Percentiles rank a stretch among this genome's conserved stretches.
These are phyloP conservation scores for Stenocarpella maydis DNA, from an alignment of 2,329 filamentous ascomycete genomes.

Conservation along the genomic window DNA sequence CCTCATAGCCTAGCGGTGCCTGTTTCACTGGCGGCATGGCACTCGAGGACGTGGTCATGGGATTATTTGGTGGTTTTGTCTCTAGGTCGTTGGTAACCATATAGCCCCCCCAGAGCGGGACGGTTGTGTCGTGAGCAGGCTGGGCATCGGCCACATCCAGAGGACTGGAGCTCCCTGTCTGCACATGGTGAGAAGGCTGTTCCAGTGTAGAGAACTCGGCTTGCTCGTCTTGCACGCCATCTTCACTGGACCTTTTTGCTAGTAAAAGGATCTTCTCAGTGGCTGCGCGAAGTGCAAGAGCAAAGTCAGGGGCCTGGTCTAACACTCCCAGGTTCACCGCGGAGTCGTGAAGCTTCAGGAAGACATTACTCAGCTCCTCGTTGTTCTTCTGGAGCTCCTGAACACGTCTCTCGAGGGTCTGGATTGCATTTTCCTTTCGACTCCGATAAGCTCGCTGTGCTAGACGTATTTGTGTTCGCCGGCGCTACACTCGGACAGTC, in stretches of 20 bases:
- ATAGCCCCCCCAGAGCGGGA: constrained; percentile 41
- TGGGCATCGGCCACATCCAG: constrained; percentile 22
- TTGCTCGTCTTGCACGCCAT: constrained; percentile 43
- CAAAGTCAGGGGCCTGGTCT: constrained; percentile 63
- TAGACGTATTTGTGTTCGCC: constrained; percentile 85
- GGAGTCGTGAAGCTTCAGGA: constrained; percentile 72
- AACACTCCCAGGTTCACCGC: constrained; percentile 66
- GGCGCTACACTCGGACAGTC: constrained; percentile 61
- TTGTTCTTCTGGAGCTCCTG: constrained; percentile 73
- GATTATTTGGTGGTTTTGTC: neutral
- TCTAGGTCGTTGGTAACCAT: constrained; percentile 39
- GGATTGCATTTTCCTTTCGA: constrained; percentile 84
- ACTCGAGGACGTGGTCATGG: constrained; percentile 13
- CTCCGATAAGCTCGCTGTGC: constrained; percentile 86
- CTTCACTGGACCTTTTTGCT: constrained; percentile 55
- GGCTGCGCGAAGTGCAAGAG: constrained; percentile 62
- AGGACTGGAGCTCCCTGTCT: constrained; percentile 35
- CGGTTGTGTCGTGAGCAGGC: neutral
- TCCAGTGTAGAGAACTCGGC: constrained; percentile 32
- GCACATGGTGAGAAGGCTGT: constrained; percentile 3
- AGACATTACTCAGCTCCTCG: constrained; percentile 76
- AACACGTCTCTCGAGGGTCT: constrained; percentile 75
- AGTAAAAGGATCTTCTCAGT: constrained; percentile 67
- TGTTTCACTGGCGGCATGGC: constrained; percentile 24
- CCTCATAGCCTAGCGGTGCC: constrained; percentile 49